Evolutionary conservation across 768 basidiomycete species (phyloP).

Genomic region (Leccinum arenicola): DNA sequence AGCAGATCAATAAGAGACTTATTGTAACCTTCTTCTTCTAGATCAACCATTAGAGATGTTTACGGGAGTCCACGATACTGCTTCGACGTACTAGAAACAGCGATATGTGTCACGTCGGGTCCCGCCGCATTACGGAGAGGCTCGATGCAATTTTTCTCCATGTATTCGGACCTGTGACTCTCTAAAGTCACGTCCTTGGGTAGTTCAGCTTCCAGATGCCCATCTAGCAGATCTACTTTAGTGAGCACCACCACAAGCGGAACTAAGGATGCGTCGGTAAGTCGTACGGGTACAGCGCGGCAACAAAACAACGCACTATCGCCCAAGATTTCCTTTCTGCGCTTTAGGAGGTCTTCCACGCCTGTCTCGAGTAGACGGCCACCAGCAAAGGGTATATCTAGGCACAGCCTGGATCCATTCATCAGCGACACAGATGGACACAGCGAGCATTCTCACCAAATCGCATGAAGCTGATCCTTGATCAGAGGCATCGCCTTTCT

Average conservation of each 20-base stretch:
- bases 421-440: background rate
- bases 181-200: background rate
- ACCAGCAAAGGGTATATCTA: constrained; percentile 13
- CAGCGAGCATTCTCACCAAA: constrained; percentile 5
- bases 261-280: background rate
- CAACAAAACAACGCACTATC: background rate
- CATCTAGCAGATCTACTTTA: background rate
- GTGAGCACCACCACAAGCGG: too few relatives aligned
- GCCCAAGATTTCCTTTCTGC: constrained; percentile 4
- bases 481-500: background rate
- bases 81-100: constrained; percentile 10
- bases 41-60: background rate
- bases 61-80: background rate
- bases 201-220: constrained; percentile 1
- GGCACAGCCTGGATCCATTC: constrained; percentile 11
- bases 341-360: constrained; percentile 9
- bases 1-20: background rate
- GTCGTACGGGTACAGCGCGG: constrained; percentile 3
- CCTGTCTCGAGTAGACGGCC: constrained; percentile 17
- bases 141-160: background rate
- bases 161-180: background rate
- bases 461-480: constrained; percentile 13
- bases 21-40: constrained; percentile 4
- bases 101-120: background rate
- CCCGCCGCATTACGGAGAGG: background rate